Percentiles rank a stretch among this genome's conserved stretches.
These are phyloP conservation scores for Acanthamoeba castellanii DNA, from an alignment of 208 protist genomes.

Conservation along the genomic window DNA sequence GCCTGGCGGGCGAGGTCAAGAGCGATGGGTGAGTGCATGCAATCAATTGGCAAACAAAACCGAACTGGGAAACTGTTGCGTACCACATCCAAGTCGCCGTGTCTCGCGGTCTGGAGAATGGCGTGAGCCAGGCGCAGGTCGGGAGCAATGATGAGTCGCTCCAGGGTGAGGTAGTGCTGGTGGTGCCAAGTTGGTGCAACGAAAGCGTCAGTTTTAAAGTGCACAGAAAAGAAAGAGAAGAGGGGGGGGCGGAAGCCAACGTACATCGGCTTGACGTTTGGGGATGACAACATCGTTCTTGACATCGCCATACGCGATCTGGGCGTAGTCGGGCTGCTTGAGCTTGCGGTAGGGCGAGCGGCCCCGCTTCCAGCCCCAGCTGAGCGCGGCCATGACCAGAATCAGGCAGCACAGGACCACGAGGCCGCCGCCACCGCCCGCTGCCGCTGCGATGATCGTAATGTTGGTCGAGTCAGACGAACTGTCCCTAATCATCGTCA, in stretches of 20 bases:
- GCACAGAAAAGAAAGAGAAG: neutral
- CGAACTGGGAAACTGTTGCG: neutral
- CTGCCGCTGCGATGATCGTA: slow-evolving; percentile 37
- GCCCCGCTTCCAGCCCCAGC: slow-evolving; percentile 35
- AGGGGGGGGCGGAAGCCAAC: neutral
- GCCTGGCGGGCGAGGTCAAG: neutral
- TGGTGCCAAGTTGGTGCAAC: neutral
- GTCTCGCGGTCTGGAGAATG: neutral
- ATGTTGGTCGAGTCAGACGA: neutral
- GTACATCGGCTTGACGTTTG: slow-evolving; percentile 50
- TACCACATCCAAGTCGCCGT: slow-evolving; percentile 50
- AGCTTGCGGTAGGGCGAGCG: slow-evolving; percentile 53
- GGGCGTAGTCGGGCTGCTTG: slow-evolving; percentile 45
- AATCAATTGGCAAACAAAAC: too few relatives aligned
- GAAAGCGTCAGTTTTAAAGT: neutral
- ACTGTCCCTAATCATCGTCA: neutral
- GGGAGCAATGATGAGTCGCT: slow-evolving; percentile 40
- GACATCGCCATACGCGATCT: slow-evolving; percentile 43
- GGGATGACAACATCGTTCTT: slow-evolving; percentile 21
- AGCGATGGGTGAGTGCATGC: neutral
- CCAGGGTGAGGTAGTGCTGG: slow-evolving; percentile 24
- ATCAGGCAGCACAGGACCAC: slow-evolving; percentile 7
- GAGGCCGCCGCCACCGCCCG: slow-evolving; percentile 28
- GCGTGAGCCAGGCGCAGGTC: slow-evolving; percentile 23
- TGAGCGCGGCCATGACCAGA: slow-evolving; percentile 7